Evolutionary conservation across 306 rosid genomes (phyloP).

Genomic region (Abrus precatorius): DNA sequence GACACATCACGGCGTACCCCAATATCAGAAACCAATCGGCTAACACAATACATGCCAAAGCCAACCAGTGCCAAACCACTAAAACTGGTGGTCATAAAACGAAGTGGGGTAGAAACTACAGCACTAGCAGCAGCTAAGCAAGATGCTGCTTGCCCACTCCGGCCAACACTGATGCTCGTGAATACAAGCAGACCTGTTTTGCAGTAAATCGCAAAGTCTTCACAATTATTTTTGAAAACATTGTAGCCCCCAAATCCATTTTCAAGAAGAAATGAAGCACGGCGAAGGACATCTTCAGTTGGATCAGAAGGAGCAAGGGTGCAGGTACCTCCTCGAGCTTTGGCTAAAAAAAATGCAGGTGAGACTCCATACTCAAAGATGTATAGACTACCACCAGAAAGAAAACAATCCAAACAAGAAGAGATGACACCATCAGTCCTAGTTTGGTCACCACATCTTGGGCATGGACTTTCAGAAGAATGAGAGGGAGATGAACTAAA

Average conservation of each 20-base stretch:
- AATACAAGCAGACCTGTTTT: conserved; percentile 81
- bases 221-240: conserved; percentile 79
- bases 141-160: conserved; percentile 82
- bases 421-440: conserved; percentile 70
- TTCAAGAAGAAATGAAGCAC: conserved; percentile 75
- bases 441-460: conserved; percentile 68
- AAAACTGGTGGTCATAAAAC: conserved; percentile 66
- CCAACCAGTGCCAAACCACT: conserved; percentile 68
- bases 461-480: conserved; percentile 67
- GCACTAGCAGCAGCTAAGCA: conserved; percentile 64
- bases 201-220: conserved; percentile 91
- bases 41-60: conserved; percentile 61
- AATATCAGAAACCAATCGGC: conserved; percentile 69
- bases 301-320: conserved; percentile 74
- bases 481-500: conserved; percentile 67
- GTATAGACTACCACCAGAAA: conserved; percentile 72
- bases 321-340: conserved; percentile 91
- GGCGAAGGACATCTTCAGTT: conserved; percentile 63
- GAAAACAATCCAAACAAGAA: conserved; percentile 89
- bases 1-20: conserved; percentile 74
- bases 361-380: conserved; percentile 75
- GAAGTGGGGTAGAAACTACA: conserved; percentile 64
- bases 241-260: conserved; percentile 80
- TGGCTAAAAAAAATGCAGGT: conserved; percentile 63
- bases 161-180: conserved; percentile 68